phyloP scores from a whole-genome alignment of 2,329 filamentous ascomycete genomes.

The Cordyceps cicadae region DNA sequence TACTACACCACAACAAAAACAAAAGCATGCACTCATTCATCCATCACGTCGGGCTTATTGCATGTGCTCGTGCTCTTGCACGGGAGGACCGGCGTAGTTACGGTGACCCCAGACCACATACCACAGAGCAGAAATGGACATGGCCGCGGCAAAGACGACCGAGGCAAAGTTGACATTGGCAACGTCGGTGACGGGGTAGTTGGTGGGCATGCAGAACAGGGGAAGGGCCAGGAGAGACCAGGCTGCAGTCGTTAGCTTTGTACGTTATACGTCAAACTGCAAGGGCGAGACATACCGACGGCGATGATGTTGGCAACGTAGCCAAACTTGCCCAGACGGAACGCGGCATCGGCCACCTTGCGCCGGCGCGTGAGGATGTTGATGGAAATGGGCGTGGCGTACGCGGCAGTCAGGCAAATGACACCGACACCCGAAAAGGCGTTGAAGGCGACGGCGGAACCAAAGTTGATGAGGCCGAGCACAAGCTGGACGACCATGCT shows the following conservation, averaged over 20 bases:
- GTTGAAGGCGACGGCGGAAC: constrained; percentile 61
- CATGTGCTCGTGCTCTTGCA: constrained; percentile 26
- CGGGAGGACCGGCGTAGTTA: constrained; percentile 59
- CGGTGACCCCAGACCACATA: constrained; percentile 63
- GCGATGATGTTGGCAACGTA: constrained; percentile 54
- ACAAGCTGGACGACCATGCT: constrained; percentile 56
- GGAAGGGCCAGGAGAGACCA: constrained; percentile 64
- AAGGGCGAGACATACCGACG: constrained; percentile 42
- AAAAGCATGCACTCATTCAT: constrained; percentile 1
- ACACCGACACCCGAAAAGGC: constrained; percentile 64
- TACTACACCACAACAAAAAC: not conserved
- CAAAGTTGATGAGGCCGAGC: constrained; percentile 62
- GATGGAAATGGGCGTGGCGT: constrained; percentile 58
- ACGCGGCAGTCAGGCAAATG: constrained; percentile 60
- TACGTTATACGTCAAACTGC: not conserved
- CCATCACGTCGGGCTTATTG: constrained; percentile 2
- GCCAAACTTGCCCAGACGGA: constrained; percentile 55
- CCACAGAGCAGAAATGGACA: constrained; percentile 53
- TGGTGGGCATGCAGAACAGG: constrained; percentile 65
- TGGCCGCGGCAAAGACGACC: constrained; percentile 63
- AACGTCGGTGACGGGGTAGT: constrained; percentile 47
- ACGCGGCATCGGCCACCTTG: constrained; percentile 47
- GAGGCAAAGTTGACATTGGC: constrained; percentile 64
- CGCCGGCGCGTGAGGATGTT: constrained; percentile 53
- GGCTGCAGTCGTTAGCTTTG: constrained; percentile 28